phyloP scores from a whole-genome alignment of 176 grass and related monocot species.

The Aegilops bicornis region DNA sequence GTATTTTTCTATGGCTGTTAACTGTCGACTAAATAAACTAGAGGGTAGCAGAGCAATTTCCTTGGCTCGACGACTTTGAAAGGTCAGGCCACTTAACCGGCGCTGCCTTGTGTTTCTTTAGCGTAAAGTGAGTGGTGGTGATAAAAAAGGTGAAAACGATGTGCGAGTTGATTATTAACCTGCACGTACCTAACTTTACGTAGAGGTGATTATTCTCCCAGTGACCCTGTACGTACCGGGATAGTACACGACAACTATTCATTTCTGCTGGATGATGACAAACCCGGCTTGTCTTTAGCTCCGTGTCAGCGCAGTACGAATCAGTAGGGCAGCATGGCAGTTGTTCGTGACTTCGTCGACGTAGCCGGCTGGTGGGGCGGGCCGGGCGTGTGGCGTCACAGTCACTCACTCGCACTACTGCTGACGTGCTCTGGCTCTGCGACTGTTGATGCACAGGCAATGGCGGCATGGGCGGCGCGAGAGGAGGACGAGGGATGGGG shows the following conservation, averaged over 20 bases:
- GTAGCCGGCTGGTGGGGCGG: background rate
- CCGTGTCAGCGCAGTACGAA: background rate
- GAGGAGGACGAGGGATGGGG: slow-evolving; percentile 22
- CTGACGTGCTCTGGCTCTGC: too few relatives aligned
- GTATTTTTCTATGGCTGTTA: background rate
- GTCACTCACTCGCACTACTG: too few relatives aligned
- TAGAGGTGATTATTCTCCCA: too few relatives aligned
- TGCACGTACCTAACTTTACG: too few relatives aligned
- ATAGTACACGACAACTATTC: background rate
- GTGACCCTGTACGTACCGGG: too few relatives aligned
- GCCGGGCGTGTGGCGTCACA: too few relatives aligned
- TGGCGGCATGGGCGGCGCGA: slow-evolving; percentile 32
- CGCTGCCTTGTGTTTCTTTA: background rate
- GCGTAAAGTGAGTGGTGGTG: background rate
- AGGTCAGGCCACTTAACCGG: background rate
- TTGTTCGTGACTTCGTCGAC: background rate
- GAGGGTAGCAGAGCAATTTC: background rate
- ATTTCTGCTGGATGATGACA: background rate
- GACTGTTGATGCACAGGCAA: background rate
- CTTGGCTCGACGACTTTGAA: background rate
- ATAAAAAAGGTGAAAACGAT: background rate
- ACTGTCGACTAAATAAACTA: background rate
- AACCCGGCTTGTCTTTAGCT: background rate
- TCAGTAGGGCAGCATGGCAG: too few relatives aligned
- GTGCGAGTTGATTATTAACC: too few relatives aligned